Base-by-base conservation (phyloP, 495 filamentous ascomycete genomes). In the Penicillium goetzii region DNA sequence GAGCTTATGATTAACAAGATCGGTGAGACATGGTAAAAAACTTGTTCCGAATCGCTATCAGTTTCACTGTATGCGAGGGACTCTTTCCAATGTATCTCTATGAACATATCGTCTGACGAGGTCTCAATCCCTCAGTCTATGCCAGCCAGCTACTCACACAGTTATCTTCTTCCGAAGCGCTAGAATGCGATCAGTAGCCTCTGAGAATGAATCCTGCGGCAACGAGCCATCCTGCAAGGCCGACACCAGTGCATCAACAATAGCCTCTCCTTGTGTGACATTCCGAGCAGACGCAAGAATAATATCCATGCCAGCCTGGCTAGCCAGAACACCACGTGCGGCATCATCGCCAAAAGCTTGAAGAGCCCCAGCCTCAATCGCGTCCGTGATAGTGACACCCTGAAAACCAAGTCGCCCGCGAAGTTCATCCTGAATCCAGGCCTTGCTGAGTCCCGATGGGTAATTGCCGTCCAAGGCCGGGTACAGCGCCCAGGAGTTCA, bases 401-500 rank as follows among this genome's bases (percentile, higher is more conserved):
- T 62, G 49, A 45, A 71, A 78, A 0, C 73, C 75, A n/a, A 78
- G 54, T 15, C 75, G 53, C 5, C 40, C 65, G 17, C 73, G 68
- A 19, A 78, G 51, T 36, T 78, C 74, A 28, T 62, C 62, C 19
- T 71, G 59, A 2, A 78, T 60, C 66, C 72, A 74, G 21, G 63
- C 64, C 41, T 62, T 54, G 58, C 76, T 78, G 21, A 78, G 33
- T 8, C 76, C 76, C 0, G 71, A 68, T 1, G 76, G 76, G 36
- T 72, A 69, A 11, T 62, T 32, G 0, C 66, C 19, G 32, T 78
- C 76, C 7, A 78, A 40, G 4, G 66, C 72, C 1, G 75, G 73
- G 40, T 78, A 77, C 3, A 76, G 14, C 10, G 73, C 72, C 75
- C 75, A 77, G 10, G 74, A 77, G 6, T 62, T 60, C 75, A 78